phyloP scores from a whole-genome alignment of 345 rosid species.

The Clausena lansium region DNA sequence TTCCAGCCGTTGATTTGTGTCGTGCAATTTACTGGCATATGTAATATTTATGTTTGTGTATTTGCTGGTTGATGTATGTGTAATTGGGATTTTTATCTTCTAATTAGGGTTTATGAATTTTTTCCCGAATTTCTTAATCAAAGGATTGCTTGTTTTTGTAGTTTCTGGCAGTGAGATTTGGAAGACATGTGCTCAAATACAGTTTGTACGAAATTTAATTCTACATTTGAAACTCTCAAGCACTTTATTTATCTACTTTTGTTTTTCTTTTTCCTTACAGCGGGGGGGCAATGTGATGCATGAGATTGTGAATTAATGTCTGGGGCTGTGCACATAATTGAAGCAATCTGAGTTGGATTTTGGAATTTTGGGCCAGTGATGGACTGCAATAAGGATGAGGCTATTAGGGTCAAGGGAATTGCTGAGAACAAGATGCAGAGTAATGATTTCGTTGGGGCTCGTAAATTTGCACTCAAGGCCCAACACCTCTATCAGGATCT shows the following conservation, averaged over 20 bases:
- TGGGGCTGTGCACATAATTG: neutral
- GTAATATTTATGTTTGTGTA: neutral
- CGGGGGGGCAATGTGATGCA: neutral
- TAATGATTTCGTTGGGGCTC: constrained; percentile 62
- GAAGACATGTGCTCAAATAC: neutral
- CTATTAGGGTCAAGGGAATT: constrained; percentile 63
- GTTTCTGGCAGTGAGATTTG: too few species aligned
- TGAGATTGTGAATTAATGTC: constrained; percentile 1
- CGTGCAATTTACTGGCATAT: neutral
- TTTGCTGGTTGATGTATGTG: neutral
- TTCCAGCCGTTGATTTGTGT: neutral
- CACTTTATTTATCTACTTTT: neutral
- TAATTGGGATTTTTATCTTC: neutral
- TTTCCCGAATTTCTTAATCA: neutral
- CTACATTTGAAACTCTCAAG: neutral
- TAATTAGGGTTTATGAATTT: neutral
- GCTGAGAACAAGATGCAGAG: constrained; percentile 67
- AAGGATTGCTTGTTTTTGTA: too few species aligned
- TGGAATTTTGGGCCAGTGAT: constrained; percentile 22
- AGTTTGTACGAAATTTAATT: neutral
- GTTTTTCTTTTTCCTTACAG: neutral
- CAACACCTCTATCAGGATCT: constrained; percentile 58
- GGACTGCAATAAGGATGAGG: constrained; percentile 95
- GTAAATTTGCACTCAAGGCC: constrained; percentile 60
- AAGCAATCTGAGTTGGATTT: constrained; percentile 7